A percentile compares a stretch with the other conserved stretches of the same genome.
phyloP scores from a whole-genome alignment of 305 asterid species.

The Euphrasia arctica region DNA sequence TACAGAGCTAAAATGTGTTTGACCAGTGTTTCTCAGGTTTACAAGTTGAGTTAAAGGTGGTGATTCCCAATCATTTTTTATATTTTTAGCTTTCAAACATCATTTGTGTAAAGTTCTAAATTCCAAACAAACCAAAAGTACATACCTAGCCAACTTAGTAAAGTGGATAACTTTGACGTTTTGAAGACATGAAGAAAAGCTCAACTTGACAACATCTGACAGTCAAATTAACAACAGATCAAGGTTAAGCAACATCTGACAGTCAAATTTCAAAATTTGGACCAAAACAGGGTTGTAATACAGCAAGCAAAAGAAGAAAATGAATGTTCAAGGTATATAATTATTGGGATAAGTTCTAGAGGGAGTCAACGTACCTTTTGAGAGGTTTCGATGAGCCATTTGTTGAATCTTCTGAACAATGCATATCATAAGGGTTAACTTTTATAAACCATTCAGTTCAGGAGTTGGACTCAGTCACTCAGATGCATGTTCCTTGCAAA shows the following conservation, averaged over 20 bases:
- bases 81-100: too few relatives aligned
- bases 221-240: too few relatives aligned
- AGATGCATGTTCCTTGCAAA: constrained; percentile 40
- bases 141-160: background rate
- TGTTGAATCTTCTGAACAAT: constrained; percentile 38
- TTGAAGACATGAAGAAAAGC: constrained; percentile 1
- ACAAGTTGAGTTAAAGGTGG: too few relatives aligned
- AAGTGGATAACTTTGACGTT: background rate
- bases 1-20: too few relatives aligned
- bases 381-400: constrained; percentile 43
- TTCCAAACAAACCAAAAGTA: background rate
- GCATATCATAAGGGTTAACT: constrained; percentile 37
- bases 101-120: background rate
- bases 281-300: constrained; percentile 13
- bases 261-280: constrained; percentile 8
- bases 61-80: too few relatives aligned
- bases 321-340: constrained; percentile 4
- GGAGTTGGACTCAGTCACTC: constrained; percentile 31
- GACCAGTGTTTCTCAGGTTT: too few relatives aligned
- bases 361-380: constrained; percentile 40
- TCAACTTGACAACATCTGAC: too few relatives aligned
- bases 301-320: constrained; percentile 18
- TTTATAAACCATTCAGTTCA: constrained; percentile 41
- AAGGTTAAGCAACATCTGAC: constrained; percentile 16
- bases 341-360: constrained; percentile 20